Evolutionary conservation across 768 basidiomycete species (phyloP), one percentile per base, ranked within the genome.

Genomic region (Trametes maxima): DNA sequence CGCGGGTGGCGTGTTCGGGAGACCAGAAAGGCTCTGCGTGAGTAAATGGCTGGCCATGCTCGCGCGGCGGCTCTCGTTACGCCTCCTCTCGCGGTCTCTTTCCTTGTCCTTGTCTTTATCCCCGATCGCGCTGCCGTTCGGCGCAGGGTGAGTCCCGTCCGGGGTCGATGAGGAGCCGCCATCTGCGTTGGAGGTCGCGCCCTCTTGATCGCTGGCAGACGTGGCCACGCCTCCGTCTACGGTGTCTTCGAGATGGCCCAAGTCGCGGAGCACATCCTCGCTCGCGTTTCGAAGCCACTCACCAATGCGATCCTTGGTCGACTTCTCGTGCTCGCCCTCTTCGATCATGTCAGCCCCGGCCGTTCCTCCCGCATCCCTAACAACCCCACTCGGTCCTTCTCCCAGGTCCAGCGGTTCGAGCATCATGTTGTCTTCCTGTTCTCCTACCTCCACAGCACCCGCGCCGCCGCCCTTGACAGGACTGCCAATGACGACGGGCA

Each of bases 11-110:
- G 79, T 77, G 44, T 76, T 66, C 43, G 83, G 82, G 33, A 84
- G 67, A 3, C 76, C 74, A n/a, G 77, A 81, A 36, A 89, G 68
- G 5, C 88, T 90, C 67, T 85, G 82, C 3, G 87, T 83, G 36
- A 89, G 80, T 4, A 83, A 79, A 57, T 85, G 82, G 22, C 82
- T 83, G 0, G 85, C 85, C 69, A 83, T 70, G 25, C 86, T 87
- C 5, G 84, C 84, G 42, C 85, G 75, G 45, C 83, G 75, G 28
- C 82, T 83, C 3, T 79, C 78, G 63, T 80, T 72, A 19, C 66
- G 70, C 48, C 69, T 69, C 73, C 74, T 74, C 69, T 35, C 67
- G 14, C 21, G 56, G 35, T 51, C 67, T 51, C 42, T 48, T 42
- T 63, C 59, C 54, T 28, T 59, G 44, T 28, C 43, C 48, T 21